Base-by-base conservation (phyloP, 129 eudicot genomes). In the Glebionis coronaria region DNA sequence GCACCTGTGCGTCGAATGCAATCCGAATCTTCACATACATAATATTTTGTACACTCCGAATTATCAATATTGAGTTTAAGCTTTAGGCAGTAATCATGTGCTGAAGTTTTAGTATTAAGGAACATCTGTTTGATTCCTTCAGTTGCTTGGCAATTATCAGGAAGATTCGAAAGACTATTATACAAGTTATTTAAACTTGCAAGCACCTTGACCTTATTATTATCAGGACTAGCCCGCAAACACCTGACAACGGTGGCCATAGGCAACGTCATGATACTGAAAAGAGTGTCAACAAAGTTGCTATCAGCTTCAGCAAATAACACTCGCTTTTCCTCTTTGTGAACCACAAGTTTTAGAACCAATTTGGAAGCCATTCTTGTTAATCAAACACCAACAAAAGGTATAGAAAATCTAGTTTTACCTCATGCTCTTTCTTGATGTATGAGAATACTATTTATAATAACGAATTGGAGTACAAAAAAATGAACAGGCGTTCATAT, bases 251-350 rank as follows among this genome's bases (percentile, higher is more conserved):
- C 51, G 0, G 79, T 76, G 4, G 73, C 82, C 79, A 76, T 7
- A 19, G 85, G 85, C 62, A 77, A 9, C 16, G 79, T 73, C 50
- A 81, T 21, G 73, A 77, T 14, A 73, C 85, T 81, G 47, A 81
- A 61, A 8, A 76, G 72, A 35, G 52, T 57, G 14, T 81, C 79
- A 44, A 71, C 85, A n/a, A 81, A 81, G 13, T 50, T 56, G 10
- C 44, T 2, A n/a, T 38, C 64, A 20, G 69, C 82, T 78, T 78
- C 78, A 12, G 69, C 82, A 66, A 63, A 71, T 9, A 50, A 27
- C 20, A 77, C 81, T 27, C 21, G 14, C 27, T 65, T 49, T 16
- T 64, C 21, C 28, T 56, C 51, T 65, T 13, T 58, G 55, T 77
- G 56, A 0, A 77, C 44, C 57, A 65, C 12, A 13, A 70, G 12